Evolutionary conservation across 2,329 filamentous ascomycete species (phyloP).

Genomic region (Diaporthe vaccinii): DNA sequence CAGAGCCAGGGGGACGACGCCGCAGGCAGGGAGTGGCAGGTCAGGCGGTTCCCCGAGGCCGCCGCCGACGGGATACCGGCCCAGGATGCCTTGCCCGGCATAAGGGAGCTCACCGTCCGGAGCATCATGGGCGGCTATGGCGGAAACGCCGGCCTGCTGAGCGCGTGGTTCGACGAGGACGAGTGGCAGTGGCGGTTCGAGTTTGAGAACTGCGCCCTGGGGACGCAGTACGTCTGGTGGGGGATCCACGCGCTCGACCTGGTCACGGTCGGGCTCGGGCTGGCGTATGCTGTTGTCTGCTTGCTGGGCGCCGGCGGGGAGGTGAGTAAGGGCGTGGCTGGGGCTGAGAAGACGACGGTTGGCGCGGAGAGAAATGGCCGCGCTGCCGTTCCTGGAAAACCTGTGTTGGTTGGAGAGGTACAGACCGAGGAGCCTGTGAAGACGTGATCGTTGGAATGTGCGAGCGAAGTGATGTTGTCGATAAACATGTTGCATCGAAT

Average conservation of each 20-base stretch:
- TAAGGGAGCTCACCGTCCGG: conserved; percentile 91
- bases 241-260: conserved; percentile 82
- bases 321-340: background rate
- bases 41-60: conserved; percentile 62
- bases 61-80: conserved; percentile 55
- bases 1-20: conserved; percentile 62
- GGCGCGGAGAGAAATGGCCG: background rate
- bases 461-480: background rate
- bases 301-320: background rate
- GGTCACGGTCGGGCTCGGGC: conserved; percentile 52
- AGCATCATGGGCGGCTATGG: conserved; percentile 99
- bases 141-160: conserved; percentile 91
- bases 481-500: conserved; percentile 11
- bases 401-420: background rate
- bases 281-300: conserved; percentile 45
- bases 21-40: conserved; percentile 64
- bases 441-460: background rate
- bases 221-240: conserved; percentile 96
- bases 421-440: background rate
- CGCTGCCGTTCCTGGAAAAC: background rate
- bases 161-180: conserved; percentile 86
- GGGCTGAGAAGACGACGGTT: background rate
- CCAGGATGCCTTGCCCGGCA: conserved; percentile 66
- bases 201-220: conserved; percentile 82
- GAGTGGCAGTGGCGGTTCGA: conserved; percentile 85